These are phyloP conservation scores for Sporobolomyces phaffii DNA, from an alignment of 768 basidiomycete species.

Conservation along the genomic window DNA sequence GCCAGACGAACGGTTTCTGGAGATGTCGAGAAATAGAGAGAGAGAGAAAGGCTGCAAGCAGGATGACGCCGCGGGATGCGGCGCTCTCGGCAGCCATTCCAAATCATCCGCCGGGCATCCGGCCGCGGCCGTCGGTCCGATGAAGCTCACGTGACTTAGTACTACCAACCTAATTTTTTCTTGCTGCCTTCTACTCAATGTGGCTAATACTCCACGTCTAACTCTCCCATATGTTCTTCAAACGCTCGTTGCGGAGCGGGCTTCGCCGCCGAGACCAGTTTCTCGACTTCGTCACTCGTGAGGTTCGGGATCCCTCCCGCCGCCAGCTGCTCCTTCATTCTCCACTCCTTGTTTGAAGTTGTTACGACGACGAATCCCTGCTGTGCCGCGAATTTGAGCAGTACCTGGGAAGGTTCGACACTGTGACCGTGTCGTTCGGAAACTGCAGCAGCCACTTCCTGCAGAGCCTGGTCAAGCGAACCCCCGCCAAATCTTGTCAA, in stretches of 20 bases:
- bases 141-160: too few relatives aligned
- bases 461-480: slow-evolving; percentile 9
- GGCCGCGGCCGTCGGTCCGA: too few relatives aligned
- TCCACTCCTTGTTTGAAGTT: slow-evolving; percentile 31
- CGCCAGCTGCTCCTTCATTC: slow-evolving; percentile 34
- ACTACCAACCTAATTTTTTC: too few relatives aligned
- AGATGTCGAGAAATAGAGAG: too few relatives aligned
- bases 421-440: not conserved
- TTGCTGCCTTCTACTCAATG: too few relatives aligned
- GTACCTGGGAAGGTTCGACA: slow-evolving; percentile 26
- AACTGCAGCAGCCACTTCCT: slow-evolving; percentile 10
- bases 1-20: too few relatives aligned
- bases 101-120: too few relatives aligned
- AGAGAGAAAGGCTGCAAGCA: too few relatives aligned
- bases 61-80: too few relatives aligned
- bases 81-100: too few relatives aligned
- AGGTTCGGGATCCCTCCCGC: slow-evolving; percentile 19
- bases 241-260: slow-evolving; percentile 15
- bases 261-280: slow-evolving; percentile 9
- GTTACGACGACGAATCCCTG: slow-evolving; percentile 33
- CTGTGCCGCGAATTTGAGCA: slow-evolving; percentile 25
- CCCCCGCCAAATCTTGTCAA: slow-evolving; percentile 13
- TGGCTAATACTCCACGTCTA: slow-evolving; percentile 21
- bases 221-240: slow-evolving; percentile 34
- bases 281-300: slow-evolving; percentile 21